phyloP scores from a whole-genome alignment of 2,329 filamentous ascomycete species.

The Neonectria hederae region DNA sequence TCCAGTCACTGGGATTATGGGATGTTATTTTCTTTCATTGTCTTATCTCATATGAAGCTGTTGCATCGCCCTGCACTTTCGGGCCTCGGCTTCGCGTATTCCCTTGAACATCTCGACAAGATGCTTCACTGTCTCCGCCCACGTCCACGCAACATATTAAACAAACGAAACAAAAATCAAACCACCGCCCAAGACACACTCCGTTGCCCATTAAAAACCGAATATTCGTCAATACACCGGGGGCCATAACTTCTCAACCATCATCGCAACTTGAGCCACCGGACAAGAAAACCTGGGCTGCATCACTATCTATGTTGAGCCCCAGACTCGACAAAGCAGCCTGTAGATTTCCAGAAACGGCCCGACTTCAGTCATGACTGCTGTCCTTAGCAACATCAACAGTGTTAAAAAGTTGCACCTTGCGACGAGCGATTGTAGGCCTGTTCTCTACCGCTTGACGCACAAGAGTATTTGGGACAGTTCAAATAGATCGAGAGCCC shows the following conservation, averaged over 20 bases:
- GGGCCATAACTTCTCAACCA: neutral
- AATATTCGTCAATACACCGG: constrained; percentile 8
- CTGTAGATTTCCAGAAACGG: constrained; percentile 1
- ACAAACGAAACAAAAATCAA: constrained; percentile 16
- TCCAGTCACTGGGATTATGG: neutral
- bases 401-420: neutral
- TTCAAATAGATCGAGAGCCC: neutral
- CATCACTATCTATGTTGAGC: constrained; percentile 15
- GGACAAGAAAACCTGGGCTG: constrained; percentile 12
- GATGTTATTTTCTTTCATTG: neutral
- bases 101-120: constrained; percentile 10
- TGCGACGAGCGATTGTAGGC: neutral
- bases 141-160: constrained; percentile 17
- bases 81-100: neutral
- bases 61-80: constrained; percentile 1
- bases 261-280: constrained; percentile 4
- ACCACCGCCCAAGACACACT: constrained; percentile 15
- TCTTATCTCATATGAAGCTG: constrained; percentile 20
- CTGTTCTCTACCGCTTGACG: neutral
- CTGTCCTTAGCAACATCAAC: neutral
- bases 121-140: constrained; percentile 1
- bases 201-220: constrained; percentile 7
- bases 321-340: constrained; percentile 18
- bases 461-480: neutral
- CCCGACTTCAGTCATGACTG: neutral